phyloP scores from a whole-genome alignment of 2,329 filamentous ascomycete genomes.

The Orbilia ellipsospora region DNA sequence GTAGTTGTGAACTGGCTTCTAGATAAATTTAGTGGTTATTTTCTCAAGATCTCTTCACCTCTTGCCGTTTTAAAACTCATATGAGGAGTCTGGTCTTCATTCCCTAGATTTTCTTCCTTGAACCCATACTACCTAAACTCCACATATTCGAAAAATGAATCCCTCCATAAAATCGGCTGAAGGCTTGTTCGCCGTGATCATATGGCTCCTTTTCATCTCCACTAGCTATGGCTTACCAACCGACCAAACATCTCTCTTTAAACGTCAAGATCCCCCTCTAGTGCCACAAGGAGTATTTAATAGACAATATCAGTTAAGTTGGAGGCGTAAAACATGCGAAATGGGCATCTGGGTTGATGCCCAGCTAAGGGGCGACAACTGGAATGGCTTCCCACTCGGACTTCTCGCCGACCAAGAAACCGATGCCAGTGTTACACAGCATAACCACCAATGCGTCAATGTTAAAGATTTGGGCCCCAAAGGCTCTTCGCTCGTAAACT shows the following conservation, averaged over 20 bases:
- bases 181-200: background rate
- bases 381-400: background rate
- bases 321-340: background rate
- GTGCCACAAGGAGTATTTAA: background rate
- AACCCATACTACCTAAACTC: no score
- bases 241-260: no score
- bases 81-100: no score
- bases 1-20: no score
- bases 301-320: background rate
- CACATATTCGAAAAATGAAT: no score
- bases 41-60: no score
- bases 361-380: background rate
- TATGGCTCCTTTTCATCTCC: background rate
- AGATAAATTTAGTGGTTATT: no score
- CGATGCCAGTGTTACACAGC: background rate
- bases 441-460: slow-evolving; percentile 8
- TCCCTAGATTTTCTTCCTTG: no score
- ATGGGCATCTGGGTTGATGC: slow-evolving; percentile 6
- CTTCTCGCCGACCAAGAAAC: background rate
- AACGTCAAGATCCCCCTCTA: background rate
- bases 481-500: background rate
- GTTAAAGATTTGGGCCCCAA: background rate
- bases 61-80: no score
- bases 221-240: background rate
- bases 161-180: no score